Evolutionary conservation across 129 eudicot species (phyloP).

Genomic region (Pseudognaphalium luteoalbum): DNA sequence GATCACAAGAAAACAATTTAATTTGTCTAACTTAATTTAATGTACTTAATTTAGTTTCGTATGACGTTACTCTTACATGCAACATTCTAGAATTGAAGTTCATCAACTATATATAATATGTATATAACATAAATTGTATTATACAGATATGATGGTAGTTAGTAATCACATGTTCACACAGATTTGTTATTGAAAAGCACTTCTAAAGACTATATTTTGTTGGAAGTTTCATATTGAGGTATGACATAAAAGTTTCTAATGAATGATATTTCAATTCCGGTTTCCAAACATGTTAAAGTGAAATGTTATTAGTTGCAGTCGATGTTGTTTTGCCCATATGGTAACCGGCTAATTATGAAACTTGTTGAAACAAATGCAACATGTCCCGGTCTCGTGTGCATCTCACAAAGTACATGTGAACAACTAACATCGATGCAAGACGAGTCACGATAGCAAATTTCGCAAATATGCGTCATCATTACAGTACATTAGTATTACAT

Average conservation of each 20-base stretch:
- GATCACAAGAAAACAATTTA: constrained; percentile 12
- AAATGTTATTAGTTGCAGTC: too few species aligned
- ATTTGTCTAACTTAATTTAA: not conserved
- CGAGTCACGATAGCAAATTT: not conserved
- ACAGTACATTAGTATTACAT: not conserved
- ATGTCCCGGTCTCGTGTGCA: not conserved
- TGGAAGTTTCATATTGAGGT: too few species aligned
- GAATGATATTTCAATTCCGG: too few species aligned
- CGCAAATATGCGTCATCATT: not conserved
- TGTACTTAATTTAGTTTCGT: not conserved
- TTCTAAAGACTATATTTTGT: too few species aligned
- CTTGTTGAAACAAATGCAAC: not conserved
- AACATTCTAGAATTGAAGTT: constrained; percentile 21
- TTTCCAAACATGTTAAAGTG: too few species aligned
- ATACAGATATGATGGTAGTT: too few species aligned
- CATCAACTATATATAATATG: not conserved
- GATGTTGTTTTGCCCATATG: too few species aligned
- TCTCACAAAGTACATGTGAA: not conserved
- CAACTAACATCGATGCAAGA: not conserved
- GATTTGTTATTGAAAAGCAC: too few species aligned
- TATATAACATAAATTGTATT: too few species aligned
- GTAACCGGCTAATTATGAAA: too few species aligned
- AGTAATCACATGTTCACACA: too few species aligned
- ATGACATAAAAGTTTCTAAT: too few species aligned
- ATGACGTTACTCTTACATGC: constrained; percentile 7